Percentiles rank a stretch among this genome's conserved stretches.
phyloP scores from a whole-genome alignment of 306 rosid species.

The Ormosia emarginata region DNA sequence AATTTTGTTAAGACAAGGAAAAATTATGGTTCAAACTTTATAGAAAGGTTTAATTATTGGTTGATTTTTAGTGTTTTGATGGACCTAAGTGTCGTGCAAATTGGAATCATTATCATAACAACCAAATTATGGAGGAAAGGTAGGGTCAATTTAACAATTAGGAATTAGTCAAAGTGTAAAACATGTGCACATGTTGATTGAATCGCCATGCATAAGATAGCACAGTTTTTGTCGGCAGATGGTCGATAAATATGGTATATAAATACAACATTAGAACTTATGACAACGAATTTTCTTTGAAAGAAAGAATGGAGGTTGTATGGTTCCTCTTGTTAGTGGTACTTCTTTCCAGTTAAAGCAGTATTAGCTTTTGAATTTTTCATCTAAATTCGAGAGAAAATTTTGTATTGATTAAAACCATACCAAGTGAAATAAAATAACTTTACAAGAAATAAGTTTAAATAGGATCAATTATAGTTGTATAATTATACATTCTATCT shows the following conservation, averaged over 20 bases:
- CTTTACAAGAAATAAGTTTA: neutral
- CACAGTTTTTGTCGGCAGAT: neutral
- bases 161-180: neutral
- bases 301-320: neutral
- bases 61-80: slow-evolving; percentile 5
- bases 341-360: neutral
- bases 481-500: neutral
- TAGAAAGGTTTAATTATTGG: slow-evolving; percentile 26
- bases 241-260: neutral
- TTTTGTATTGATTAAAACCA: neutral
- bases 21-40: neutral
- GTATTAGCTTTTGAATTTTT: neutral
- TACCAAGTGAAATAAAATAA: neutral
- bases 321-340: neutral
- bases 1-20: slow-evolving; percentile 10
- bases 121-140: slow-evolving; percentile 17
- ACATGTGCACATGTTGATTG: neutral
- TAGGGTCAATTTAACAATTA: slow-evolving; percentile 15
- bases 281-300: neutral
- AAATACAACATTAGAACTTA: neutral
- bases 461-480: neutral
- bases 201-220: neutral
- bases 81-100: slow-evolving; percentile 27
- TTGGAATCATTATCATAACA: slow-evolving; percentile 35
- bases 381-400: neutral